These are phyloP conservation scores for Agroathelia rolfsii DNA, from an alignment of 1,284 basidiomycete genomes.

Conservation along the genomic window DNA sequence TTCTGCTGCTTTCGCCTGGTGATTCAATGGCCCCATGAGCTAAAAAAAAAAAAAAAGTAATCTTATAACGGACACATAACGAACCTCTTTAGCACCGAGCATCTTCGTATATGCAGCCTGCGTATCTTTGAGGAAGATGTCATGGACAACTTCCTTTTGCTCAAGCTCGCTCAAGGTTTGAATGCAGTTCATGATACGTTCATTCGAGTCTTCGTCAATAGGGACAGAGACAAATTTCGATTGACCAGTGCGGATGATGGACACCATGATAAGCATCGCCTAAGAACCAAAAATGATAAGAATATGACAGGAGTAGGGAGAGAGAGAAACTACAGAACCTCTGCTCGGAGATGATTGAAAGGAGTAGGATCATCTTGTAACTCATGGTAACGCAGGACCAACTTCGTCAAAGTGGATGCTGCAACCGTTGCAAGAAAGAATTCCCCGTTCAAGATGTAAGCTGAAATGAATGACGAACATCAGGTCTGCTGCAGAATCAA, in stretches of 20 bases:
- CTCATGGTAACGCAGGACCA: constrained; percentile 77
- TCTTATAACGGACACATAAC: constrained; percentile 11
- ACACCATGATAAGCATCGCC: constrained; percentile 98
- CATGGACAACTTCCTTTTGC: constrained; percentile 51
- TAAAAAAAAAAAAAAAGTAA: not conserved
- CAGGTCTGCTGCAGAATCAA: constrained; percentile 41
- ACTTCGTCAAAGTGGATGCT: constrained; percentile 83
- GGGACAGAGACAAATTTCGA: constrained; percentile 88
- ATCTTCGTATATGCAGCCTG: constrained; percentile 92
- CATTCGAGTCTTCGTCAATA: constrained; percentile 97
- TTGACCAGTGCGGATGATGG: constrained; percentile 93
- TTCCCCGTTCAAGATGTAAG: constrained; percentile 92
- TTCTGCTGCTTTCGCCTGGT: constrained; percentile 77
- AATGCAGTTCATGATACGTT: constrained; percentile 95
- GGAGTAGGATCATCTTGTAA: constrained; percentile 45
- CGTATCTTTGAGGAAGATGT: constrained; percentile 90
- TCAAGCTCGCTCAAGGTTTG: constrained; percentile 82
- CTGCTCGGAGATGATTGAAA: constrained; percentile 75
- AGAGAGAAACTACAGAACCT: constrained; percentile 36
- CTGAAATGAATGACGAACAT: too few relatives aligned
- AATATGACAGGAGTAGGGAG: constrained; percentile 2
- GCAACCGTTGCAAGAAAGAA: constrained; percentile 95
- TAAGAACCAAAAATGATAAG: constrained; percentile 20
- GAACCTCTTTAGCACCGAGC: constrained; percentile 84
- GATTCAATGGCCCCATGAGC: constrained; percentile 14